Evolutionary conservation across 768 basidiomycete genomes (phyloP).

Genomic region (Agrocybe chaxingu): DNA sequence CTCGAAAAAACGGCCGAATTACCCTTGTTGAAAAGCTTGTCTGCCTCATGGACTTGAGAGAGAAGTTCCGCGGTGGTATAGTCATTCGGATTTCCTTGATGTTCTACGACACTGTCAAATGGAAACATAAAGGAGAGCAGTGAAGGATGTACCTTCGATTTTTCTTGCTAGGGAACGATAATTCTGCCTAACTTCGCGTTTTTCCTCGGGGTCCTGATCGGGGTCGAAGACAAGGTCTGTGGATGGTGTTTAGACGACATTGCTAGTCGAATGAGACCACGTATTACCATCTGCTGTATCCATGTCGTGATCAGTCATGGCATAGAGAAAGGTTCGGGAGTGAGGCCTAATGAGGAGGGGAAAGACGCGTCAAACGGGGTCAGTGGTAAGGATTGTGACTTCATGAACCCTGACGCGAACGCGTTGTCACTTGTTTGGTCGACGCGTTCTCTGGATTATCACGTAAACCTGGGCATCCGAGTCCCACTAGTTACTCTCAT

Average conservation of each 20-base stretch:
- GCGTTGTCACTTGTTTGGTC: constrained; percentile 36
- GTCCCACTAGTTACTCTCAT: not conserved
- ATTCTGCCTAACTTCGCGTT: constrained; percentile 67
- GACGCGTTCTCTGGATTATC: constrained; percentile 12
- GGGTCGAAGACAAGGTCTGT: constrained; percentile 64
- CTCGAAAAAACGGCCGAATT: not conserved
- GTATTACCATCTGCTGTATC: constrained; percentile 14
- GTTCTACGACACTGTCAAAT: constrained; percentile 24
- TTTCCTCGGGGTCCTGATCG: constrained; percentile 80
- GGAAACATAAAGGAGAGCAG: not conserved
- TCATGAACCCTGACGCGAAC: constrained; percentile 15
- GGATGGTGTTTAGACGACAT: not conserved
- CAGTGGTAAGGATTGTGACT: not conserved
- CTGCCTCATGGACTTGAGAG: constrained; percentile 52
- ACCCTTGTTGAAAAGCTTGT: constrained; percentile 67
- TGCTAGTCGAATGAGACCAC: not conserved
- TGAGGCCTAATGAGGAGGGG: not conserved
- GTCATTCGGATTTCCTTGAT: constrained; percentile 53
- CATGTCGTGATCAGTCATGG: constrained; percentile 31
- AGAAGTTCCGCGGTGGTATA: constrained; percentile 54
- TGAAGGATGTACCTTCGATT: constrained; percentile 51
- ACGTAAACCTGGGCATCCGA: not conserved
- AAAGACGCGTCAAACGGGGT: not conserved
- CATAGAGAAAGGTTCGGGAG: not conserved
- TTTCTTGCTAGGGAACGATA: constrained; percentile 66